A percentile compares a stretch with the other conserved stretches of the same genome.
Evolutionary conservation across 2,329 filamentous ascomycete genomes (phyloP).

Genomic region (Fusarium azukiicola): DNA sequence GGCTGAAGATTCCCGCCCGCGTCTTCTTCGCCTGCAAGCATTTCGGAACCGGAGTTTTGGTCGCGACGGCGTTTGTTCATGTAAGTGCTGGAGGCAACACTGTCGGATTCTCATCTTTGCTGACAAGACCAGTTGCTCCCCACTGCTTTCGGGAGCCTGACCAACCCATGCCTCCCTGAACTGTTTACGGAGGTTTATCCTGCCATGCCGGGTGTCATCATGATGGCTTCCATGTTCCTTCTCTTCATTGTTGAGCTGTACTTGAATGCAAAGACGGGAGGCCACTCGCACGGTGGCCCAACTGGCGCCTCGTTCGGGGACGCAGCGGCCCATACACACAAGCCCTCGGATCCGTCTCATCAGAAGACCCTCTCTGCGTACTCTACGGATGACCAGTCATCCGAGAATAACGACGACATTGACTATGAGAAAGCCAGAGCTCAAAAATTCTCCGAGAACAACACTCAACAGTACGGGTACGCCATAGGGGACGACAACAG

Average conservation of each 20-base stretch:
- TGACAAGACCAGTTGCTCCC: slow-evolving; percentile 70
- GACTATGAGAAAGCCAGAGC: slow-evolving; percentile 67
- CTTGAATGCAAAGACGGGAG: slow-evolving; percentile 78
- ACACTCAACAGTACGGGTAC: slow-evolving; percentile 46
- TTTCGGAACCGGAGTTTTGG: slow-evolving; percentile 86
- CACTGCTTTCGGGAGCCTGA: slow-evolving; percentile 76
- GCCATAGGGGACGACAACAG: slow-evolving; percentile 53
- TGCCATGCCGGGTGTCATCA: slow-evolving; percentile 82
- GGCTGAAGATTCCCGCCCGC: slow-evolving; percentile 77
- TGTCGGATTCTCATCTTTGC: not conserved
- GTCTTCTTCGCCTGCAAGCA: slow-evolving; percentile 83
- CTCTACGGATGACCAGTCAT: slow-evolving; percentile 13
- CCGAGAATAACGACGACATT: slow-evolving; percentile 38
- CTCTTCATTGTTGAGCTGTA: slow-evolving; percentile 83
- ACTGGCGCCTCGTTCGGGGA: slow-evolving; percentile 61
- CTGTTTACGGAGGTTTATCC: slow-evolving; percentile 80
- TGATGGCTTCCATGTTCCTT: slow-evolving; percentile 81
- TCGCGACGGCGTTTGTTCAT: slow-evolving; percentile 88
- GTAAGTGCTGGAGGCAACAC: slow-evolving; percentile 59
- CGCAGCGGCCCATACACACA: not conserved
- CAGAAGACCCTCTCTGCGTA: not conserved
- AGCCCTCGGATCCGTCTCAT: not conserved
- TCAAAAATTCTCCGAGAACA: slow-evolving; percentile 63
- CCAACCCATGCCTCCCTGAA: slow-evolving; percentile 77
- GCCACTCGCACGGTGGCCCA: slow-evolving; percentile 78